phyloP scores from a whole-genome alignment of 257 asterid species.

The Echium plantagineum region DNA sequence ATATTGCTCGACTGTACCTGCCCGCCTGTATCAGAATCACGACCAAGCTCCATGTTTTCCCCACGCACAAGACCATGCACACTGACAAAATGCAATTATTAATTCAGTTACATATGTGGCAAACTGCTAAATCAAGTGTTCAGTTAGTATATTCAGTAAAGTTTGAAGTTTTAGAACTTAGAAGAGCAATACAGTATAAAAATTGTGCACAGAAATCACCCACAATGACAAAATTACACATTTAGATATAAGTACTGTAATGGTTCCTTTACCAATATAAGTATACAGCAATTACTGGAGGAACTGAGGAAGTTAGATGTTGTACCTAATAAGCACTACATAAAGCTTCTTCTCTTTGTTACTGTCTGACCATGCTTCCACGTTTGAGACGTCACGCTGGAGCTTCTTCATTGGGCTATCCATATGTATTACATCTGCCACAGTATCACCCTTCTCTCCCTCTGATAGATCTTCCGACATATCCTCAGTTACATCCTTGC shows the following conservation, averaged over 20 bases:
- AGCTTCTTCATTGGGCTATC: conserved; percentile 46
- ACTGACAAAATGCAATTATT: conserved; percentile 47
- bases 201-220: too few relatives aligned
- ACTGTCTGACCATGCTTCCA: conserved; percentile 56
- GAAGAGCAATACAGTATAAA: too few relatives aligned
- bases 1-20: conserved; percentile 31
- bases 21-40: conserved; percentile 88
- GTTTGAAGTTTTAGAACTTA: too few relatives aligned
- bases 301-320: too few relatives aligned
- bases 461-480: conserved; percentile 77
- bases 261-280: too few relatives aligned
- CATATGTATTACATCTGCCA: conserved; percentile 35
- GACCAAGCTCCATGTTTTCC: conserved; percentile 90
- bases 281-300: too few relatives aligned
- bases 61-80: conserved; percentile 83
- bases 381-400: conserved; percentile 36
- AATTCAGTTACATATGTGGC: conserved; percentile 42
- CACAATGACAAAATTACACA: too few relatives aligned
- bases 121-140: conserved; percentile 30
- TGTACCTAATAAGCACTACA: conserved; percentile 57
- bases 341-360: conserved; percentile 62
- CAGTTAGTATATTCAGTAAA: conserved; percentile 44
- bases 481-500: conserved; percentile 63
- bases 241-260: too few relatives aligned
- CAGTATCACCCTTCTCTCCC: conserved; percentile 59